Evolutionary conservation across 805 yeast species (phyloP).

Genomic region (Monosporozyma aerobia): DNA sequence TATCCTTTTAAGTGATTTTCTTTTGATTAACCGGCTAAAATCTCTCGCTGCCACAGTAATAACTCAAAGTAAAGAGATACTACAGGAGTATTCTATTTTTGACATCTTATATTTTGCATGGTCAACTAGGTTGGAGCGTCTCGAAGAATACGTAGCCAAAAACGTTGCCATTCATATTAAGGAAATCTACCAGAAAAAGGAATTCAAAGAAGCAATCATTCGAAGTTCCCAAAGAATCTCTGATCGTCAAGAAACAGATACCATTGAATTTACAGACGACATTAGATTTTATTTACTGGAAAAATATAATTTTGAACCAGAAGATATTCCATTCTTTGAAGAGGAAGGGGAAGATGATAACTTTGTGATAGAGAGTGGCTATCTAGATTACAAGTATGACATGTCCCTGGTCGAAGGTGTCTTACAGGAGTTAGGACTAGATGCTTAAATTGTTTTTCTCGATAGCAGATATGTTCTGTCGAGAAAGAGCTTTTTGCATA

Average conservation of each 20-base stretch:
- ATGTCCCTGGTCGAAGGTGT: conserved; percentile 34
- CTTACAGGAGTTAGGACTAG: background rate
- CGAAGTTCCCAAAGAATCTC: conserved; percentile 49
- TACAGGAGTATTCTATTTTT: conserved; percentile 34
- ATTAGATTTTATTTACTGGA: conserved; percentile 50
- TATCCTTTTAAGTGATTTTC: conserved; percentile 45
- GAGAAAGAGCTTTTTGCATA: too few species aligned
- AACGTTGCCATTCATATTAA: conserved; percentile 44
- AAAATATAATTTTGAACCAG: conserved; percentile 24
- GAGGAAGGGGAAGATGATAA: conserved; percentile 12
- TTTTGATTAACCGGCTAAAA: conserved; percentile 54
- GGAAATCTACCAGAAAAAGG: conserved; percentile 30
- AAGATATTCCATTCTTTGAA: conserved; percentile 19
- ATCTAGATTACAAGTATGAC: conserved; percentile 26
- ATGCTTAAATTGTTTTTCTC: background rate
- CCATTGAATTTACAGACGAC: conserved; percentile 73
- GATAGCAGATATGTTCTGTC: background rate
- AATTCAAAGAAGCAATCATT: conserved; percentile 33
- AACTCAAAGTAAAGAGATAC: conserved; percentile 26
- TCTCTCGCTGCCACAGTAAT: conserved; percentile 46
- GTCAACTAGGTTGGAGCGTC: conserved; percentile 53
- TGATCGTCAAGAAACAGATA: conserved; percentile 62
- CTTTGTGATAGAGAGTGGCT: conserved; percentile 15
- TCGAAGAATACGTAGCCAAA: conserved; percentile 56
- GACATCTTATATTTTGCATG: conserved; percentile 58